A percentile compares a stretch with the other conserved stretches of the same genome.
These are phyloP conservation scores for Hemisphaericaspora xylofermentans DNA, from an alignment of 1,139 yeast species.

Conservation along the genomic window DNA sequence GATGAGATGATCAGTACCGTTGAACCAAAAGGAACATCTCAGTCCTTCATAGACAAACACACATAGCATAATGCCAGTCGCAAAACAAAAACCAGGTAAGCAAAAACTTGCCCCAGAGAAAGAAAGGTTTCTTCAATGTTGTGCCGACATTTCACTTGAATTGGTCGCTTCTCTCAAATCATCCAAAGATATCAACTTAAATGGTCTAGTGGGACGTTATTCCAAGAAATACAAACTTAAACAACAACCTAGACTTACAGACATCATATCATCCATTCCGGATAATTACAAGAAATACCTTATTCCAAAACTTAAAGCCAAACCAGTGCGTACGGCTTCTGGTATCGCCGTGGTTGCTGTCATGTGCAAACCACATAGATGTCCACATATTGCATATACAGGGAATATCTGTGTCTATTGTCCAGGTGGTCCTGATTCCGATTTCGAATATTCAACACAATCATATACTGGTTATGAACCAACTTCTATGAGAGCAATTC, in stretches of 20 bases:
- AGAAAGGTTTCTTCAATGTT: conserved; percentile 88
- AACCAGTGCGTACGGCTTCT: conserved; percentile 97
- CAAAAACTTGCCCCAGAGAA: conserved; percentile 78
- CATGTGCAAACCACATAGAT: conserved; percentile 98
- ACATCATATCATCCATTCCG: conserved; percentile 91
- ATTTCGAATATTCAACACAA: conserved; percentile 96
- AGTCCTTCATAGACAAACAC: too few relatives aligned
- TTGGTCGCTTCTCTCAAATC: conserved; percentile 74
- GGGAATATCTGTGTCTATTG: conserved; percentile 98
- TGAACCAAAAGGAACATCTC: too few relatives aligned
- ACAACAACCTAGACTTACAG: conserved; percentile 92
- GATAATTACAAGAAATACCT: conserved; percentile 91
- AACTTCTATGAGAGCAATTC: conserved; percentile 96
- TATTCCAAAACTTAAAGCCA: conserved; percentile 91
- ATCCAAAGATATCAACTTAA: conserved; percentile 80
- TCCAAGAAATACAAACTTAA: conserved; percentile 90
- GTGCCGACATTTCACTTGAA: conserved; percentile 90
- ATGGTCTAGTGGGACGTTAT: conserved; percentile 80
- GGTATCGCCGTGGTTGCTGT: conserved; percentile 99
- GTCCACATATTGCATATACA: conserved; percentile 98
- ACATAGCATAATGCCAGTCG: conserved; percentile 29
- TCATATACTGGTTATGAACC: conserved; percentile 99
- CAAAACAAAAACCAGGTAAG: conserved; percentile 33
- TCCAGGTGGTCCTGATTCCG: conserved; percentile 99
- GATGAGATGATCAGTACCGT: neutral